Conservation (phyloP, 2,329 filamentous ascomycete genomes). For the Claviceps sp. region DNA sequence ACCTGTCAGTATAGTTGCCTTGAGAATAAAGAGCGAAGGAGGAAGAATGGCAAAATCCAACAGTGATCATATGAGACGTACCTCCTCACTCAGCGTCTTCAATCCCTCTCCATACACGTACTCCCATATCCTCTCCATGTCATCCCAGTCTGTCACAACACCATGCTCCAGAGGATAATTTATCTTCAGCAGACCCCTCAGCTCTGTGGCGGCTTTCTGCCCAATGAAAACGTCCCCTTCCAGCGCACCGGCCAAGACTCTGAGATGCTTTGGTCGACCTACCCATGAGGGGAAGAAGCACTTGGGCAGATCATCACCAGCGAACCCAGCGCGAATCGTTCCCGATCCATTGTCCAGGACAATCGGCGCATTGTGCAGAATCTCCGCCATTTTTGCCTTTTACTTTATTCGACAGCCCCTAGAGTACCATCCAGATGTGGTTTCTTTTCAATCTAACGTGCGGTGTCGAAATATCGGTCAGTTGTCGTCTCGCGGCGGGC, state of each 20-base stretch:
- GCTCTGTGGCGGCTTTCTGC: conserved; percentile 71
- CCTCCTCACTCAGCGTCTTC: conserved; percentile 95
- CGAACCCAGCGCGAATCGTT: conserved; percentile 93
- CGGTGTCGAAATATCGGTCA: not conserved
- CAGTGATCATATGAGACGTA: conserved; percentile 20
- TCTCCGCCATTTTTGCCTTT: conserved; percentile 35
- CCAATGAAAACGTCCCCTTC: conserved; percentile 98
- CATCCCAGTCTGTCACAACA: conserved; percentile 98
- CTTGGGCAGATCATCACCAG: conserved; percentile 88
- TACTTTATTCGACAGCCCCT: not conserved
- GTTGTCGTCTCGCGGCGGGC: not conserved
- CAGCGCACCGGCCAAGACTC: conserved; percentile 88
- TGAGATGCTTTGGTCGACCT: conserved; percentile 84
- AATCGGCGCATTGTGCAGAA: conserved; percentile 91
- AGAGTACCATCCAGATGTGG: not conserved
- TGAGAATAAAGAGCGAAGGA: not conserved
- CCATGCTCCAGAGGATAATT: conserved; percentile 92
- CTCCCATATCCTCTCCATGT: conserved; percentile 99
- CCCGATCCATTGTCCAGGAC: conserved; percentile 98
- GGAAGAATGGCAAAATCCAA: not conserved
- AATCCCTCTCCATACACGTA: conserved; percentile 93
- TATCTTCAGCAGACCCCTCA: conserved; percentile 89
- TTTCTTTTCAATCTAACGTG: not conserved
- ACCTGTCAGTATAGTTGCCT: conserved; percentile 9
- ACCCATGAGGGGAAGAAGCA: conserved; percentile 97